Base-by-base conservation (phyloP, 257 asterid species). In the Ilex aquifolium region DNA sequence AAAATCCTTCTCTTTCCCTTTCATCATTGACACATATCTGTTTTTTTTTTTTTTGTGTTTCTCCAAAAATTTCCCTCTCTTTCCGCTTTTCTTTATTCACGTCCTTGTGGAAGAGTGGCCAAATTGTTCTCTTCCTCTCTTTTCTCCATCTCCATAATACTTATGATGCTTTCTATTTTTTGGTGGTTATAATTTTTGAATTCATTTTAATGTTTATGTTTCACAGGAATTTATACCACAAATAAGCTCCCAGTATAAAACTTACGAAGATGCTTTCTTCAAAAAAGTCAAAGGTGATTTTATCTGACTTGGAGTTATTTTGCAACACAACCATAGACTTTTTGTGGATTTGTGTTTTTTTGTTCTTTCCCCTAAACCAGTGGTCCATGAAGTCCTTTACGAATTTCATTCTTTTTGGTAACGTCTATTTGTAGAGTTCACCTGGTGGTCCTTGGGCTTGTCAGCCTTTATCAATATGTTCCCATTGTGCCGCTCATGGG, bases 181-280 rank as follows among this genome's bases (percentile, higher is more conserved):
- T 3, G 17, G 6, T 12, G 6, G 6, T n/a, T n/a, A 49, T 49
- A 49, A 49, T 3, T 3, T 12, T 12, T 49, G 17, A 49, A 49
- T 11, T 52, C 44, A 4, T 5, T 65, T 14, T 12, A 57, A 50
- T 31, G 31, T 46, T 31, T 7, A 30, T 58, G 51, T n/a, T 27
- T 57, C 75, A 56, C 83, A 92, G 98, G 97, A 83, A 63, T 72
- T 82, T 48, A 31, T 83, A 62, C 99, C 95, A 9, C 88, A 83
- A 72, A 70, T 92, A 49, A 76, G 76, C 69, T 59, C 80, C 73
- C 80, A 79, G 54, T 88, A 80, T 74, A 70, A 76, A 75, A 63
- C 84, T 59, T 85, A 83, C 31, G 99, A 89, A 76, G 95, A 76
- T 13, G 88, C 85, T 59, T 89, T 89, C 71, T 70, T 92, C 73